Conservation (phyloP, 495 filamentous ascomycete species). For the Hypoxylon fuscum region DNA sequence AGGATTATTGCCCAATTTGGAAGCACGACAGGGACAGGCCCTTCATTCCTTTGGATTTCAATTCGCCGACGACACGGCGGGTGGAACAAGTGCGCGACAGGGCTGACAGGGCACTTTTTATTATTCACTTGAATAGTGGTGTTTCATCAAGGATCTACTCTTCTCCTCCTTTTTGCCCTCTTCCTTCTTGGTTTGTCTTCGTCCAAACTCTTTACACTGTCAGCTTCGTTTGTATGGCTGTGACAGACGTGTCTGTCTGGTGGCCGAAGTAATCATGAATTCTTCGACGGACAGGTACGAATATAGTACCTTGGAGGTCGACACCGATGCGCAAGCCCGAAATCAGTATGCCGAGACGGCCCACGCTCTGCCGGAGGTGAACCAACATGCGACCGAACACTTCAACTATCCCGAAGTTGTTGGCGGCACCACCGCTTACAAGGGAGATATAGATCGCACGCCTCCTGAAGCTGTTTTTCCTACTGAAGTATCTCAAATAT, state of each 20-base stretch:
- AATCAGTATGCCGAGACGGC: slow-evolving; percentile 24
- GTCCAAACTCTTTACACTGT: not conserved
- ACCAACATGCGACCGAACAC: slow-evolving; percentile 28
- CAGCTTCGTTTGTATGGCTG: slow-evolving; percentile 3
- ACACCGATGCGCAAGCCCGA: slow-evolving; percentile 24
- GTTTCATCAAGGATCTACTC: slow-evolving; percentile 30
- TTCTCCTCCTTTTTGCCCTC: slow-evolving; percentile 1
- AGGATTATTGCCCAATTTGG: slow-evolving; percentile 25
- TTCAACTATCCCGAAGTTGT: slow-evolving; percentile 18
- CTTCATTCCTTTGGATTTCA: no score
- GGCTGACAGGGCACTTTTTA: slow-evolving; percentile 26
- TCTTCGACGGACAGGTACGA: slow-evolving; percentile 33
- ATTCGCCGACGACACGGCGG: slow-evolving; percentile 19
- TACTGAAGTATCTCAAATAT: not conserved
- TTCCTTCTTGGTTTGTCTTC: slow-evolving; percentile 2
- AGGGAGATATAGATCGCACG: slow-evolving; percentile 19
- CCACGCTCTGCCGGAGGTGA: slow-evolving; percentile 27
- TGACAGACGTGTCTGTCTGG: slow-evolving; percentile 10
- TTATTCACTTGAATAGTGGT: not conserved
- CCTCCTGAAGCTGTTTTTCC: slow-evolving; percentile 24
- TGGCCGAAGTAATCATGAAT: slow-evolving; percentile 28
- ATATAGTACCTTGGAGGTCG: slow-evolving; percentile 43
- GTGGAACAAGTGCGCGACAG: slow-evolving; percentile 14
- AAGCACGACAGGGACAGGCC: slow-evolving; percentile 1
- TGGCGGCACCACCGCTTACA: not conserved